Base-by-base conservation (phyloP, 2,329 filamentous ascomycete genomes). In the Colletotrichum falcatum region DNA sequence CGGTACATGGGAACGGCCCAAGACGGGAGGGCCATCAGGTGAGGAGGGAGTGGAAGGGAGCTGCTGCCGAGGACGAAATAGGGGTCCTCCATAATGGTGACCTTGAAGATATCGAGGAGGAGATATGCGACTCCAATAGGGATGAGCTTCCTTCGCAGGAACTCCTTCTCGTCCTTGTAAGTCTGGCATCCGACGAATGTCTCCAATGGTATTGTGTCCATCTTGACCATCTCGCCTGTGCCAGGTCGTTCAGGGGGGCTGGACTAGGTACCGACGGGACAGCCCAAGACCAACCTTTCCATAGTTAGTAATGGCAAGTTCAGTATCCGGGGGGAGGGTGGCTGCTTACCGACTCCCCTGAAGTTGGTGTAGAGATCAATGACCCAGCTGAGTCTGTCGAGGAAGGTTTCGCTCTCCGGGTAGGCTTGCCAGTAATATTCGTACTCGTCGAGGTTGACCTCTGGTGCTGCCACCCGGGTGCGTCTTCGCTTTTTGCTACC, bases 41-140 rank as follows among this genome's bases (percentile, higher is more conserved):
- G 74, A 77, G 82, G 62, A 70, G 90, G 79, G 70, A 83, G 72
- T 73, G 84, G 74, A 76, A 65, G 64, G 28, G 73, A 70, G 63
- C 79, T 77, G 0, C 84, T 81, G 0, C 89, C 86, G 30, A 88
- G 77, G 68, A 90, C 76, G 80, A 95, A 97, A 82, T 95, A 97
- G 0, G 92, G 90, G 75, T 98, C 95, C 63, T 88, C 87, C 74
- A 91, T 90, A 83, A 94, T 90, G 72, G 89, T 72, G 1, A 90
- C 86, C 76, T 92, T 92, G 62, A 93, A 79, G 8, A 89, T 68
- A 79, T 98, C 95, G 11, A 97, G 82, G 9, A 88, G 71, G 16
- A 96, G 73, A 77, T 93, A 96, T 73, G 85, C 83, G 46, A 86
- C 66, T 2, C 88, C 65, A n/a, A 91, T 81, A 7, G 77, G 82